Evolutionary conservation across 2,329 filamentous ascomycete genomes (phyloP).

Genomic region (Aspergillus costaricaensis): DNA sequence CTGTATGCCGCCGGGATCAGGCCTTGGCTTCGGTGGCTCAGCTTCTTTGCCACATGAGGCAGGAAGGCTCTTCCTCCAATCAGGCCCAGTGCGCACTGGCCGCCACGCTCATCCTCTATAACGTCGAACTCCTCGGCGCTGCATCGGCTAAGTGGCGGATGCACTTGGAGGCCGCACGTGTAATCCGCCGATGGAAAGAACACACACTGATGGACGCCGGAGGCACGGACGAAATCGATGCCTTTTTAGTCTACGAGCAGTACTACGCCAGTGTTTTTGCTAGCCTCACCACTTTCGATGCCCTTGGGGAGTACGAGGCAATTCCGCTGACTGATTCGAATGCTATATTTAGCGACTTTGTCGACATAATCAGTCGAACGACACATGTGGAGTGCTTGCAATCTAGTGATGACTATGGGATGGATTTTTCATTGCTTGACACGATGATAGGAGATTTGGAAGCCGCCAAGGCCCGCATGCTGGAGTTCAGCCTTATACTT

Average conservation of each 20-base stretch:
- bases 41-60: slow-evolving; percentile 11
- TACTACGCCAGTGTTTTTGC: slow-evolving; percentile 31
- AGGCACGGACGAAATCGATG: slow-evolving; percentile 8
- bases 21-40: slow-evolving; percentile 16
- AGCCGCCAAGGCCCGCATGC: slow-evolving; percentile 18
- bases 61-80: neutral
- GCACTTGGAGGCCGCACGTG: slow-evolving; percentile 28
- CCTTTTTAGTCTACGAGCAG: slow-evolving; percentile 30
- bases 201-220: neutral
- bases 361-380: slow-evolving; percentile 26
- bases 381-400: slow-evolving; percentile 25
- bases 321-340: slow-evolving; percentile 17
- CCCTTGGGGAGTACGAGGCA: slow-evolving; percentile 14
- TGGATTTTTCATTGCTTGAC: neutral
- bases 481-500: slow-evolving; percentile 17
- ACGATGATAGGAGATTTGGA: slow-evolving; percentile 8
- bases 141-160: slow-evolving; percentile 25
- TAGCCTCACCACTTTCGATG: slow-evolving; percentile 27
- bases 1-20: slow-evolving; percentile 13
- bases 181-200: slow-evolving; percentile 20
- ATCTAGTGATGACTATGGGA: neutral
- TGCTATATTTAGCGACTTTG: slow-evolving; percentile 27
- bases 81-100: slow-evolving; percentile 21
- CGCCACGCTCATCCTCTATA: slow-evolving; percentile 29
- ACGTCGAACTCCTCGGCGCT: slow-evolving; percentile 27